Conservation (phyloP, 345 rosid species). For the Pistacia vera region DNA sequence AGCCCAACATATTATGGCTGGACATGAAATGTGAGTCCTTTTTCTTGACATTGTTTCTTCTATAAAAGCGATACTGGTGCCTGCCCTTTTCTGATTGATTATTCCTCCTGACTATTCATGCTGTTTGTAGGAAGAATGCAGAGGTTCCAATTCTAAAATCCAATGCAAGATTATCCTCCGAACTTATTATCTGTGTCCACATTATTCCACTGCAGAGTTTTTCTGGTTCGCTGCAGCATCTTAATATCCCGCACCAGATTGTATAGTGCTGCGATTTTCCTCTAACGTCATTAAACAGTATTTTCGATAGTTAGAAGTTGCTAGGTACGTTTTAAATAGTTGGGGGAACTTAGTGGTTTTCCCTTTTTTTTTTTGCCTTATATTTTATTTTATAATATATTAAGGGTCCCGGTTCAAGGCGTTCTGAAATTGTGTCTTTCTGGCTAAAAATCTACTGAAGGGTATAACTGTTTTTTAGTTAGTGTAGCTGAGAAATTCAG, state of each 20-base stretch:
- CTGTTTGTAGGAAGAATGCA: conserved; percentile 65
- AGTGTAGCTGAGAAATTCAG: not conserved
- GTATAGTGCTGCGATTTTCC: conserved; percentile 37
- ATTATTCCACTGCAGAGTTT: conserved; percentile 90
- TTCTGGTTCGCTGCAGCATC: conserved; percentile 57
- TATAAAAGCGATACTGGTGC: not conserved
- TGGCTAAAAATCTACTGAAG: conserved; percentile 98
- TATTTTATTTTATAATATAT: not conserved
- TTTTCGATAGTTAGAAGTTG: conserved; percentile 2
- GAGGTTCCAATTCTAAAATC: conserved; percentile 79
- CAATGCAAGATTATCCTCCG: conserved; percentile 82
- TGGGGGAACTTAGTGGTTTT: conserved; percentile 6
- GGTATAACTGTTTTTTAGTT: conserved; percentile 42
- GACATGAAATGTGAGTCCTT: conserved; percentile 66
- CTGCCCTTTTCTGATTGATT: conserved; percentile 1
- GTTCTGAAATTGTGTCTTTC: conserved; percentile 41
- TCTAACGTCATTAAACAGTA: conserved; percentile 7
- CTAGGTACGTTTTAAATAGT: conserved; percentile 10
- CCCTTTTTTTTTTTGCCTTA: not conserved
- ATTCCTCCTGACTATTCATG: not conserved
- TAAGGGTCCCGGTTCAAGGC: conserved; percentile 50
- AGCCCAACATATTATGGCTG: conserved; percentile 85
- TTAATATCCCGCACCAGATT: conserved; percentile 26
- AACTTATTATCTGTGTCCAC: conserved; percentile 87
- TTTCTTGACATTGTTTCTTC: conserved; percentile 16